Evolutionary conservation across 73 alveolate species (phyloP).

Genomic region (Tetrahymena thermophila): DNA sequence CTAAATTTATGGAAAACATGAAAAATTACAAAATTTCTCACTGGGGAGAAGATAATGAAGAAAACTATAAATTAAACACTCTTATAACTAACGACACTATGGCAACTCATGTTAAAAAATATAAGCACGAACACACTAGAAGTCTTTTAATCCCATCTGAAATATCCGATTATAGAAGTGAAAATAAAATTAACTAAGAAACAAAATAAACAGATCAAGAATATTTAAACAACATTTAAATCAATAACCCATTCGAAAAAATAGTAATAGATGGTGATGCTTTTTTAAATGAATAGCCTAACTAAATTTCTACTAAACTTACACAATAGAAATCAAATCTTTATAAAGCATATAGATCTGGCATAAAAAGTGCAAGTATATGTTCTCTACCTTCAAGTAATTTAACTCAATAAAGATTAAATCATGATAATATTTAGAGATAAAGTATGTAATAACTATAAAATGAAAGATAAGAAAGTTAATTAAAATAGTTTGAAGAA

Average conservation of each 20-base stretch:
- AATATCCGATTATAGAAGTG: neutral
- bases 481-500: neutral
- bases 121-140: neutral
- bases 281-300: neutral
- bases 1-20: neutral
- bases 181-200: neutral
- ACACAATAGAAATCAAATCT: neutral
- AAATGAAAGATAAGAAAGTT: neutral
- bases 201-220: neutral
- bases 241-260: neutral
- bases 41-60: neutral
- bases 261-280: neutral
- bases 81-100: neutral
- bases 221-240: neutral
- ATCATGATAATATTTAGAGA: neutral
- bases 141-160: neutral
- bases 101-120: neutral
- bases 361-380: neutral
- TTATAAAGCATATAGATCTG: neutral
- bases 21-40: neutral
- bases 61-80: neutral
- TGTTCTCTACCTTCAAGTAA: neutral
- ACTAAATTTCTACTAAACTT: neutral
- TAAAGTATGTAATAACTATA: neutral
- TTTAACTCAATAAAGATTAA: neutral